Conservation (phyloP, 495 filamentous ascomycete genomes). For the Glonium stellatum region DNA sequence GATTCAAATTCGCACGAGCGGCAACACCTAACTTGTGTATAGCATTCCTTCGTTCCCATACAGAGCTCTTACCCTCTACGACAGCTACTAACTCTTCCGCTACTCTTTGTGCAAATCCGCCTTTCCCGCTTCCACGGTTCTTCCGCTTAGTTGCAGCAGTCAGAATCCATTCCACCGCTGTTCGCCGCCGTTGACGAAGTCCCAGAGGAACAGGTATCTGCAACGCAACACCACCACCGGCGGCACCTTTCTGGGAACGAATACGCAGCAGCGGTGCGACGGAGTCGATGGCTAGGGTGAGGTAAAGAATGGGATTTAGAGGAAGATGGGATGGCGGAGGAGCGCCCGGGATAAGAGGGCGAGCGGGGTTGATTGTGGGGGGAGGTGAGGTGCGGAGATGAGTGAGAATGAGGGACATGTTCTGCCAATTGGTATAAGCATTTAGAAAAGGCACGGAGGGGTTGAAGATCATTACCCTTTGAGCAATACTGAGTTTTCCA, state of each 20-base stretch:
- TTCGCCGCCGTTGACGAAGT: conserved; percentile 64
- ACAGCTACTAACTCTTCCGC: conserved; percentile 83
- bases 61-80: conserved; percentile 73
- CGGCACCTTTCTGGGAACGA: conserved; percentile 63
- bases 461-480: conserved; percentile 54
- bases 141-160: conserved; percentile 67
- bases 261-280: conserved; percentile 85
- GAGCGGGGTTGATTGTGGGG: conserved; percentile 58
- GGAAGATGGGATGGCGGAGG: conserved; percentile 59
- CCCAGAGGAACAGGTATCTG: conserved; percentile 74
- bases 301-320: conserved; percentile 39
- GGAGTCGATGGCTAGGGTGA: conserved; percentile 82
- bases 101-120: conserved; percentile 64
- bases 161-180: conserved; percentile 81
- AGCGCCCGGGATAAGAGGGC: conserved; percentile 63
- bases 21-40: conserved; percentile 70
- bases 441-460: neutral
- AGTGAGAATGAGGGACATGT: conserved; percentile 79
- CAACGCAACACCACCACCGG: conserved; percentile 77
- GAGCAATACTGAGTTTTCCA: conserved; percentile 75
- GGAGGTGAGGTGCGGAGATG: conserved; percentile 77
- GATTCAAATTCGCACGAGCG: conserved; percentile 61
- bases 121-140: conserved; percentile 54
- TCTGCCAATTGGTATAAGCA: conserved; percentile 41
- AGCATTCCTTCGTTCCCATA: conserved; percentile 70